Base-by-base conservation (phyloP, 129 eudicot species). In the Saussurea involucrata region DNA sequence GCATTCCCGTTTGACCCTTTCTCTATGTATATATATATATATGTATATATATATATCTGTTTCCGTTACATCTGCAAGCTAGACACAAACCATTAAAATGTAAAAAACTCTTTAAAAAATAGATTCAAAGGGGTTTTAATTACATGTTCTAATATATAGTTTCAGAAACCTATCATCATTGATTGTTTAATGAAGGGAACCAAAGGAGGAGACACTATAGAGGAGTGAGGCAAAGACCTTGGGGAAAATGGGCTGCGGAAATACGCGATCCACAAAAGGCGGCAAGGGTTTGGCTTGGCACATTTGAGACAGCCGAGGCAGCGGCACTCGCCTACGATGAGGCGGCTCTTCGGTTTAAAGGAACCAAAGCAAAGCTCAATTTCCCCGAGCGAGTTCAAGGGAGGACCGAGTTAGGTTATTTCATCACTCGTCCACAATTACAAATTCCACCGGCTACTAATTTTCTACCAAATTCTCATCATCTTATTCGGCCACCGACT, bases 171-270 rank as follows among this genome's bases (percentile, higher is more conserved):
- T 53, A 53, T 12, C 6, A 44, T n/a, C 0, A 20, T 64, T 76
- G 64, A 6, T 28, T 28, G 3, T 28, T 28, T 49, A 63, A 8
- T 25, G 49, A 10, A 71, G 74, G 64, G 69, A 85, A 64, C 77
- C 78, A 66, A 69, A 82, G 85, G 70, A 80, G 80, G 73, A 89
- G 77, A 63, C 97, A 89, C 74, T 89, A 92, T 71, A 92, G 97
- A 84, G 97, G 97, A 66, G 97, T 92, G 55, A 77, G 97, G 76
- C 97, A 89, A 68, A 84, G 97, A 75, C 97, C 97, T 3, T 91
- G 97, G 97, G 94, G 97, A 0, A 91, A 91, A 76, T 91, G 97
- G 97, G 97, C 97, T 0, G 97, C 97, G 1, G 97, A 92, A 71
- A 92, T 92, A 7, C 86, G 97, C 0, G 97, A 89, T 55, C 97